phyloP scores from a whole-genome alignment of 805 yeast genomes.

The Ogataea corticis region DNA sequence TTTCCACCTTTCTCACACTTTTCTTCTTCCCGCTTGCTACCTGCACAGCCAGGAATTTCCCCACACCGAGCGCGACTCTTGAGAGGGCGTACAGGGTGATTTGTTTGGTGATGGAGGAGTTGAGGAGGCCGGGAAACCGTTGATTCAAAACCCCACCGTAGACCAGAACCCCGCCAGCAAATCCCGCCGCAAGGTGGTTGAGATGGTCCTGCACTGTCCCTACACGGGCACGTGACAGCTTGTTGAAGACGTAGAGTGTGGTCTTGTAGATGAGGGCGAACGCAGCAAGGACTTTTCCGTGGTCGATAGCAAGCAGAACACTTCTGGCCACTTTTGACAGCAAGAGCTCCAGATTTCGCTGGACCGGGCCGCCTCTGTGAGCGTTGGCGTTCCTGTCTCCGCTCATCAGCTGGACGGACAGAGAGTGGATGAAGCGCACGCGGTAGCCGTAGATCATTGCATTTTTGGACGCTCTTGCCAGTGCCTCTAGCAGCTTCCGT shows the following conservation, averaged over 20 bases:
- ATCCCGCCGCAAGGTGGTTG: conserved; percentile 31
- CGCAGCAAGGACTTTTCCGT: conserved; percentile 33
- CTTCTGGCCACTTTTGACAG: conserved; percentile 20
- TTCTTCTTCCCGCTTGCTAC: too few species aligned
- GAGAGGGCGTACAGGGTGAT: conserved; percentile 73
- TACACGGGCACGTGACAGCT: not conserved
- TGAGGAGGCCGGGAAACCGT: conserved; percentile 11
- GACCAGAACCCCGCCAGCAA: conserved; percentile 31
- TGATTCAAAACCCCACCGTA: conserved; percentile 31
- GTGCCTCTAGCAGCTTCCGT: not conserved
- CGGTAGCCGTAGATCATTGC: conserved; percentile 35
- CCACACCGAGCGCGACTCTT: conserved; percentile 62
- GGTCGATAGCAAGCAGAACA: conserved; percentile 29
- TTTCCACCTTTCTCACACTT: conserved; percentile 26
- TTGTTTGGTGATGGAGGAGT: conserved; percentile 57
- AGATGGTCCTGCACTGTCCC: conserved; percentile 1
- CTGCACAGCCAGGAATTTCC: conserved; percentile 38
- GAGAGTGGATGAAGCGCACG: conserved; percentile 32
- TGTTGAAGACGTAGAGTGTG: conserved; percentile 11
- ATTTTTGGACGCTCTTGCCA: conserved; percentile 24
- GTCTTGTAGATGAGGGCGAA: conserved; percentile 33
- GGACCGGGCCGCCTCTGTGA: conserved; percentile 7
- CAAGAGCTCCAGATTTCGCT: not conserved
- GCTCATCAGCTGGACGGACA: conserved; percentile 29
- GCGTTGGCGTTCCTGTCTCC: conserved; percentile 6